phyloP scores from a whole-genome alignment of 1,284 basidiomycete genomes.

The Termitomyces sp. region DNA sequence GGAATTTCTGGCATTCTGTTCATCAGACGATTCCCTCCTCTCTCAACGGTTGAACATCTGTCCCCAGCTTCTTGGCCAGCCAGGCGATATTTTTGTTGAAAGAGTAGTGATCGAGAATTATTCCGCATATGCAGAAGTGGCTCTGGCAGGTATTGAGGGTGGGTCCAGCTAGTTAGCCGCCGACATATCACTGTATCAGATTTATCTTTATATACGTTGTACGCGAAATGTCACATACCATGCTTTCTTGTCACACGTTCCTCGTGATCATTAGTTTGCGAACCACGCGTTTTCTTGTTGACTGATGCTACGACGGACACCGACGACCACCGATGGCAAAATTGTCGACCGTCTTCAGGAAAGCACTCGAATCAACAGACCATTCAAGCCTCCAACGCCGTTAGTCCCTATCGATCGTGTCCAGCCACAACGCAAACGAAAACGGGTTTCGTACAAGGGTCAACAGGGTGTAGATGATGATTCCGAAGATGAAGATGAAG shows the following conservation, averaged over 20 bases:
- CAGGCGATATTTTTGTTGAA: conserved; percentile 32
- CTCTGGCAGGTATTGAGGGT: conserved; percentile 28
- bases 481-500: conserved; percentile 51
- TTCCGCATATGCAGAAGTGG: conserved; percentile 38
- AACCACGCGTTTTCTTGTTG: neutral
- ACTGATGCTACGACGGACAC: conserved; percentile 62
- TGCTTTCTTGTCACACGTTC: conserved; percentile 13
- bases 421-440: conserved; percentile 75
- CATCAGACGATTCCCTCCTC: conserved; percentile 40
- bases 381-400: conserved; percentile 72
- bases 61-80: conserved; percentile 26
- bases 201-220: neutral
- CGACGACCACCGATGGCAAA: conserved; percentile 65
- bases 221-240: conserved; percentile 17
- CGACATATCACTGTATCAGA: conserved; percentile 1
- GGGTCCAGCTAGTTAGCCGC: conserved; percentile 22
- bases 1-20: conserved; percentile 49
- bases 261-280: conserved; percentile 6
- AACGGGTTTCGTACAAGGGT: conserved; percentile 77
- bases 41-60: conserved; percentile 44
- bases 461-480: conserved; percentile 45
- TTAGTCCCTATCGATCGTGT: conserved; percentile 43
- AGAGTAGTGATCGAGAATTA: conserved; percentile 38
- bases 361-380: conserved; percentile 67
- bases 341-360: conserved; percentile 62